Base-by-base conservation (phyloP, 768 basidiomycete species). In the Lactarius sp. region DNA sequence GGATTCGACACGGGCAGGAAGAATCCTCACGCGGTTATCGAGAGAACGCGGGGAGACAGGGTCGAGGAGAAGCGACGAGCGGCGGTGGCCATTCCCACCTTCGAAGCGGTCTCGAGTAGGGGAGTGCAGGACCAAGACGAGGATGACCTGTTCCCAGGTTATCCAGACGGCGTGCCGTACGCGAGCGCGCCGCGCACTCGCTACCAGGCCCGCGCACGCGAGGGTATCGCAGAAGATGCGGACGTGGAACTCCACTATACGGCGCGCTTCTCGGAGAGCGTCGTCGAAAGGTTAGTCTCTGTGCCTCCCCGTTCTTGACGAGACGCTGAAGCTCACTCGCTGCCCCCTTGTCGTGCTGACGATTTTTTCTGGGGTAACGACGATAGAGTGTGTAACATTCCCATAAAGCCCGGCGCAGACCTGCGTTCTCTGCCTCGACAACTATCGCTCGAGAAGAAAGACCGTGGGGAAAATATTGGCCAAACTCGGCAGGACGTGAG, bases 161-260 rank as follows among this genome's bases (percentile, higher is more conserved):
- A 77, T 68, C 70, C 75, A 4, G 68, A 76, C 2, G 77, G 81
- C 1, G 72, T 71, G 0, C 59, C 68, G 10, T 86, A 88, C 66
- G 69, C 71, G 0, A 72, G 71, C 4, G 65, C 69, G 27, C 85
- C 88, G 1, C 65, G 73, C 39, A 79, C 73, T 36, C 69, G 74
- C 13, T 82, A 80, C 67, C 81, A 82, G 65, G 69, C 69, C 27
- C 74, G 72, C 75, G 73, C 76, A 56, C 76, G 81, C n/a, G 68
- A 68, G 20, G 46, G 64, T 8, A 62, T 50, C 16, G 53, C 65
- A 56, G 71, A 55, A 55, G 70, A 73, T 20, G 68, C 71, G 7
- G 54, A 75, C 18, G 78, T 90, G 13, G 67, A 71, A 16, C 79
- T 83, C 36, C 89, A 92, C 62, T 85, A 85, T 64, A 83, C 87